phyloP scores from a whole-genome alignment of 345 rosid genomes.

The Fremontodendron californicum region DNA sequence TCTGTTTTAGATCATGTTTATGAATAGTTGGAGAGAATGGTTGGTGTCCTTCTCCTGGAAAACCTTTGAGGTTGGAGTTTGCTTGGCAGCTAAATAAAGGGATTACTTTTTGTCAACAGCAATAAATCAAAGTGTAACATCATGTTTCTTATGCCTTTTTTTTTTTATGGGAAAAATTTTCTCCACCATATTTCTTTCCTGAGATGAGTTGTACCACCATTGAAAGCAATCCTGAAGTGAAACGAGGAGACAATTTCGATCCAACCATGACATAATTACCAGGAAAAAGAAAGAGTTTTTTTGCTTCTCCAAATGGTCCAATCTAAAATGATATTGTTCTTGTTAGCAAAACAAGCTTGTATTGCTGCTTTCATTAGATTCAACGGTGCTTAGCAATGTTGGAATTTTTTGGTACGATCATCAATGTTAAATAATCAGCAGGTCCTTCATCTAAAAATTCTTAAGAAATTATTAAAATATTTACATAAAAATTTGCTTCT shows the following conservation, averaged over 20 bases:
- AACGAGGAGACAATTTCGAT: no score
- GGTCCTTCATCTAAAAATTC: no score
- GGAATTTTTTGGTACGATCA: no score
- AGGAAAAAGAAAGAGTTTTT: background rate
- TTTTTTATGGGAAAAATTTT: no score
- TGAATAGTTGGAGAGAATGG: background rate
- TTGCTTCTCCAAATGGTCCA: background rate
- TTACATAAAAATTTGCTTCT: no score
- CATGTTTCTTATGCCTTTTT: background rate
- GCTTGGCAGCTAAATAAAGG: constrained; percentile 20
- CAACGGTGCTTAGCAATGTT: background rate
- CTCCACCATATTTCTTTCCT: no score
- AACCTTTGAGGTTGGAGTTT: constrained; percentile 2
- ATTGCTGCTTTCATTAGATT: background rate
- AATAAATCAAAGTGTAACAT: background rate
- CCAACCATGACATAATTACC: no score
- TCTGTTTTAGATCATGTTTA: background rate
- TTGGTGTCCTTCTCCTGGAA: background rate
- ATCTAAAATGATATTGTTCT: background rate
- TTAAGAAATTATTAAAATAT: no score
- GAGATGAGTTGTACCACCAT: no score
- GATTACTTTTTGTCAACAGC: constrained; percentile 7
- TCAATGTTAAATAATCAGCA: no score
- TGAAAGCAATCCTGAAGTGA: no score
- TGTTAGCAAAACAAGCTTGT: background rate